Conservation (phyloP, 2,329 filamentous ascomycete species). For the Acrodontium crateriforme region DNA sequence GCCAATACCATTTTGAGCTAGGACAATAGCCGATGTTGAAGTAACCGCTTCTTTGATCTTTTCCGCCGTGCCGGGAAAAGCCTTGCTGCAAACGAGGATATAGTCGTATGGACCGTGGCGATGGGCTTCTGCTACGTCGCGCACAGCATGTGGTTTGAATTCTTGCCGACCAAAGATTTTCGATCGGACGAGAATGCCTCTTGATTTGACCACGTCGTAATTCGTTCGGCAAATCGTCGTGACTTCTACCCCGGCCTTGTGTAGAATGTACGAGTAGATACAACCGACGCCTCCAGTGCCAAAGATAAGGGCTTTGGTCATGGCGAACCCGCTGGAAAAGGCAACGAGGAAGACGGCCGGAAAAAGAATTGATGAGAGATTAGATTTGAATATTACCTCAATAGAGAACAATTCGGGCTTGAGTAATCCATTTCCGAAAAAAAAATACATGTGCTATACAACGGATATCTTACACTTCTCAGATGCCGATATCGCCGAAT, state of each 20-base stretch:
- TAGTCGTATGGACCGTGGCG: slow-evolving; percentile 28
- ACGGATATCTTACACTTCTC: too few relatives aligned
- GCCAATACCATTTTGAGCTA: slow-evolving; percentile 48
- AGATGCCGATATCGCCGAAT: too few relatives aligned
- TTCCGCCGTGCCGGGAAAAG: slow-evolving; percentile 25
- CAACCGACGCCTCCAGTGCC: slow-evolving; percentile 30
- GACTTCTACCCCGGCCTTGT: slow-evolving; percentile 24
- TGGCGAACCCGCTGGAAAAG: too few relatives aligned
- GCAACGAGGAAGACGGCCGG: too few relatives aligned
- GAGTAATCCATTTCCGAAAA: too few relatives aligned
- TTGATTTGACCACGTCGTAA: slow-evolving; percentile 26
- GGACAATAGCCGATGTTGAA: slow-evolving; percentile 38
- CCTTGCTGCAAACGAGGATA: slow-evolving; percentile 35
- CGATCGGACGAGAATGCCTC: slow-evolving; percentile 30
- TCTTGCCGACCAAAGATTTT: slow-evolving; percentile 22
- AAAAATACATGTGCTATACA: too few relatives aligned
- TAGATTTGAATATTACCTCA: too few relatives aligned
- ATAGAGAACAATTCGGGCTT: too few relatives aligned
- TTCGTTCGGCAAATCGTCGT: slow-evolving; percentile 34
- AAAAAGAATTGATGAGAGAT: too few relatives aligned
- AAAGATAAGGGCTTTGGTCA: slow-evolving; percentile 27
- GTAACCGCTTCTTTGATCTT: slow-evolving; percentile 27
- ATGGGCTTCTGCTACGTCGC: slow-evolving; percentile 24
- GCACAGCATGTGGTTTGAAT: slow-evolving; percentile 23
- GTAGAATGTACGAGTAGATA: slow-evolving; percentile 29